These are phyloP conservation scores for Hyphodiscus sp. DNA, from an alignment of 2,329 filamentous ascomycete species.

Conservation along the genomic window DNA sequence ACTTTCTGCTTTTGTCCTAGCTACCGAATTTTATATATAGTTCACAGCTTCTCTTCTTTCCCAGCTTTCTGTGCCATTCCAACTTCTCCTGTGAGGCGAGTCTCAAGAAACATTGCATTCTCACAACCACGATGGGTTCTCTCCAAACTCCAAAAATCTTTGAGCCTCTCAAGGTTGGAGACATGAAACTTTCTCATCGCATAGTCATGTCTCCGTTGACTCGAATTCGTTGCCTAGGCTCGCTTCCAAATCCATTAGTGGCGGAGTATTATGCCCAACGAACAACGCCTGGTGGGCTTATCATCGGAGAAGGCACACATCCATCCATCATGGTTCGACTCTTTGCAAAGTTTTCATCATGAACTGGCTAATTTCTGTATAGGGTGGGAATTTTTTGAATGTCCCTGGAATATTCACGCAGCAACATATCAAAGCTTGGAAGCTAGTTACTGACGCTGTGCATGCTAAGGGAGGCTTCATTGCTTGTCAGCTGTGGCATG, in stretches of 20 bases:
- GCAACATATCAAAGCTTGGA: constrained; percentile 55
- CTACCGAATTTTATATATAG: too few species aligned
- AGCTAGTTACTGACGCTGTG: constrained; percentile 51
- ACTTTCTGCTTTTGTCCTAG: too few species aligned
- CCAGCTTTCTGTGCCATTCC: too few species aligned
- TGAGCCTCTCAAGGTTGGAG: constrained; percentile 36
- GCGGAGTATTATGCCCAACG: constrained; percentile 47
- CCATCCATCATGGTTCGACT: constrained; percentile 45
- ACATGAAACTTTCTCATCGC: constrained; percentile 36
- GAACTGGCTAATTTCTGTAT: constrained; percentile 26
- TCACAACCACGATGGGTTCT: neutral
- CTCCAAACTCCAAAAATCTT: constrained; percentile 27
- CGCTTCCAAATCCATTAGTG: constrained; percentile 41
- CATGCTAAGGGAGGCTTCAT: constrained; percentile 57
- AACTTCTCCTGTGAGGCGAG: neutral
- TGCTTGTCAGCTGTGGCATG: constrained; percentile 54
- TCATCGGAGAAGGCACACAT: constrained; percentile 52
- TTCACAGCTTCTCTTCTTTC: too few species aligned
- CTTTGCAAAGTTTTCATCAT: constrained; percentile 43
- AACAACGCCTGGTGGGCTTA: constrained; percentile 45
- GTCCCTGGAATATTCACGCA: constrained; percentile 39
- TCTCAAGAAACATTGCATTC: neutral
- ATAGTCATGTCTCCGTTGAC: constrained; percentile 45
- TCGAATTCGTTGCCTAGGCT: constrained; percentile 35
- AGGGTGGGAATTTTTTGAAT: constrained; percentile 35